A percentile compares a stretch with the other conserved stretches of the same genome.
These are phyloP conservation scores for Blastocystis sp. DNA, from an alignment of 352 stramenopile genomes.

Conservation along the genomic window DNA sequence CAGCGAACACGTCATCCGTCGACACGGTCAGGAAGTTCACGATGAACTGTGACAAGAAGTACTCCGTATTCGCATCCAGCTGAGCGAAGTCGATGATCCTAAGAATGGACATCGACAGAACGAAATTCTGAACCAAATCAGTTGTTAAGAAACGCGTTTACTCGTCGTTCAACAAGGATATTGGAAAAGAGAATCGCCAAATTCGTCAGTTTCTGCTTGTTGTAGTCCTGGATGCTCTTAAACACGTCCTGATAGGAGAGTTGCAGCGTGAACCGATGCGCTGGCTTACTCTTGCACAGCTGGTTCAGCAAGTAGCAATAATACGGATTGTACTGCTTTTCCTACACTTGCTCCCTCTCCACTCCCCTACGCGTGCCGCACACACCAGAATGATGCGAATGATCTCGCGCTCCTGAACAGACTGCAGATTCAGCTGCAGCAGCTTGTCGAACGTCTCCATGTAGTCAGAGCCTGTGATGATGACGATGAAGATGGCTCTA, in stretches of 20 bases:
- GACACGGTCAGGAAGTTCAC: not conserved
- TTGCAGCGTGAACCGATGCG: slow-evolving; percentile 23
- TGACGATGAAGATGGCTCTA: slow-evolving; percentile 43
- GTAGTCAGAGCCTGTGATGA: slow-evolving; percentile 38
- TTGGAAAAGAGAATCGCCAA: slow-evolving; percentile 40
- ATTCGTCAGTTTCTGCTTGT: slow-evolving; percentile 6
- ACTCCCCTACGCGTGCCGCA: not conserved
- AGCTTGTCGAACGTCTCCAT: slow-evolving; percentile 48
- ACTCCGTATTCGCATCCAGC: not conserved
- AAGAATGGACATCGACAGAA: slow-evolving; percentile 16
- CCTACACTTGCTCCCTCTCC: not conserved
- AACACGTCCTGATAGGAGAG: slow-evolving; percentile 28
- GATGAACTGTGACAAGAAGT: slow-evolving; percentile 14
- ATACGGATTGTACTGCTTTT: slow-evolving; percentile 53
- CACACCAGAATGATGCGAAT: slow-evolving; percentile 54
- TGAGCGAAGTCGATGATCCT: slow-evolving; percentile 29
- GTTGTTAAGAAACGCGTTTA: not conserved
- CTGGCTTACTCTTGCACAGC: slow-evolving; percentile 30
- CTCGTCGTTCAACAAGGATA: not conserved
- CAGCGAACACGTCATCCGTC: not conserved
- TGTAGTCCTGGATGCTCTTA: slow-evolving; percentile 35
- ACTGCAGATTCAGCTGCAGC: slow-evolving; percentile 28
- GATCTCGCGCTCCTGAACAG: slow-evolving; percentile 47
- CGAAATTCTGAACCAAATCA: slow-evolving; percentile 33
- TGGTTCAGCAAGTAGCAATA: slow-evolving; percentile 28